Evolutionary conservation across 192 early-diverging fungal species (phyloP).

Genomic region (Podila verticillata): DNA sequence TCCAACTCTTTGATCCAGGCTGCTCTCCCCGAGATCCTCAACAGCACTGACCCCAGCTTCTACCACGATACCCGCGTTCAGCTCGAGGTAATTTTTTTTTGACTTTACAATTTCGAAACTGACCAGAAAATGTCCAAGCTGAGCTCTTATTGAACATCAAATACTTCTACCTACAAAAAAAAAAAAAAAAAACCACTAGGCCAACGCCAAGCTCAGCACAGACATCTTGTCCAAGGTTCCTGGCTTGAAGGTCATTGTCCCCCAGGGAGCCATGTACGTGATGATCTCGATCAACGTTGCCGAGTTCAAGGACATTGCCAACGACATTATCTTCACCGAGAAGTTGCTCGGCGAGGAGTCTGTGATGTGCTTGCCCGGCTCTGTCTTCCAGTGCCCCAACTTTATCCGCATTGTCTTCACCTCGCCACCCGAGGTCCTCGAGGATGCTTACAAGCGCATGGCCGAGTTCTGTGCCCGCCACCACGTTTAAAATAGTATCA

Average conservation of each 20-base stretch:
- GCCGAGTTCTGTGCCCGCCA: constrained; percentile 82
- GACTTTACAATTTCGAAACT: too few relatives aligned
- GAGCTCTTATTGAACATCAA: too few relatives aligned
- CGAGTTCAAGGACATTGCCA: constrained; percentile 75
- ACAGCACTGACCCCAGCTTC: constrained; percentile 73
- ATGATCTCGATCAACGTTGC: constrained; percentile 81
- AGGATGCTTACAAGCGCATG: constrained; percentile 80
- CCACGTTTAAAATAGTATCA: constrained; percentile 54
- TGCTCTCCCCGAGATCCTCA: constrained; percentile 82
- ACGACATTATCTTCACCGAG: constrained; percentile 85
- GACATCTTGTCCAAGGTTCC: constrained; percentile 70
- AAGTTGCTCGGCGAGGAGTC: constrained; percentile 85
- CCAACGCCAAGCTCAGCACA: constrained; percentile 73
- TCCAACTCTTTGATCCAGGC: constrained; percentile 83
- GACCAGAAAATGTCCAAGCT: too few relatives aligned
- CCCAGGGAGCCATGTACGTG: constrained; percentile 94
- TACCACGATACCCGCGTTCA: constrained; percentile 73
- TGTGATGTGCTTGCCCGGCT: constrained; percentile 85
- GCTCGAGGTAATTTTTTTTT: constrained; percentile 57
- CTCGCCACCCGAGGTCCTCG: constrained; percentile 77
- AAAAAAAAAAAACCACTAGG: constrained; percentile 27
- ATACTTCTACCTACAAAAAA: background rate
- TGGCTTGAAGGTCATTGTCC: constrained; percentile 79
- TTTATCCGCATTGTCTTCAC: constrained; percentile 86
- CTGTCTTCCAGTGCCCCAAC: constrained; percentile 82